phyloP scores from a whole-genome alignment of 805 yeast genomes.

The Saccharomycopsis babjevae region DNA sequence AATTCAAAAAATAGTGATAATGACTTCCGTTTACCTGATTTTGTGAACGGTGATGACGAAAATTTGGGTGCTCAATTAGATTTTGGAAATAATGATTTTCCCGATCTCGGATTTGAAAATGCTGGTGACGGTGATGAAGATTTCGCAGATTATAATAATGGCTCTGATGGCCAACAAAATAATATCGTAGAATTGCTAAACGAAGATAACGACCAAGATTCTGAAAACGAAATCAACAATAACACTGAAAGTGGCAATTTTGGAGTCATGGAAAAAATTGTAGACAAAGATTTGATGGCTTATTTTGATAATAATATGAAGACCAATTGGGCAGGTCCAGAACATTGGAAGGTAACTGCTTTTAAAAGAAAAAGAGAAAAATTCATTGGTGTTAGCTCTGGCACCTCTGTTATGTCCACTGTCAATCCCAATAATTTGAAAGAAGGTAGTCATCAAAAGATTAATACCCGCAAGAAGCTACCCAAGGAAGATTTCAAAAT shows the following conservation, averaged over 20 bases:
- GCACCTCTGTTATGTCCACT: slow-evolving; percentile 1
- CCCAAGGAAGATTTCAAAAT: slow-evolving; percentile 31
- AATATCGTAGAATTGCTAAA: slow-evolving; percentile 17
- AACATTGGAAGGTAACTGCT: slow-evolving; percentile 78
- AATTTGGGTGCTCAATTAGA: slow-evolving; percentile 23
- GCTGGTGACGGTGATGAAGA: slow-evolving; percentile 22
- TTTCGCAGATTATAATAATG: slow-evolving; percentile 17
- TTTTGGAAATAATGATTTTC: slow-evolving; percentile 19
- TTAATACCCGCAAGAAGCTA: slow-evolving; percentile 19
- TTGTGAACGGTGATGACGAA: slow-evolving; percentile 17
- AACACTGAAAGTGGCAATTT: slow-evolving; percentile 21
- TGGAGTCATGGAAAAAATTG: slow-evolving; percentile 24
- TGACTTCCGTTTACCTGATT: slow-evolving; percentile 6
- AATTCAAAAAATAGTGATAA: slow-evolving; percentile 24
- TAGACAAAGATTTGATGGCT: slow-evolving; percentile 61
- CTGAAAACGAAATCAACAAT: slow-evolving; percentile 17
- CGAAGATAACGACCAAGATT: slow-evolving; percentile 22
- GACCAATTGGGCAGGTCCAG: slow-evolving; percentile 80
- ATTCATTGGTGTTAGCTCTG: slow-evolving; percentile 11
- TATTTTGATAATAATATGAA: slow-evolving; percentile 69
- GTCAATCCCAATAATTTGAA: not conserved
- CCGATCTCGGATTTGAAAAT: slow-evolving; percentile 20
- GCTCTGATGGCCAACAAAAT: slow-evolving; percentile 20
- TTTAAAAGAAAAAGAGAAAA: slow-evolving; percentile 36
- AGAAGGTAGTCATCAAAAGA: not conserved